phyloP scores from a whole-genome alignment of 2,329 filamentous ascomycete species.

The Colletotrichum tamarilloi region DNA sequence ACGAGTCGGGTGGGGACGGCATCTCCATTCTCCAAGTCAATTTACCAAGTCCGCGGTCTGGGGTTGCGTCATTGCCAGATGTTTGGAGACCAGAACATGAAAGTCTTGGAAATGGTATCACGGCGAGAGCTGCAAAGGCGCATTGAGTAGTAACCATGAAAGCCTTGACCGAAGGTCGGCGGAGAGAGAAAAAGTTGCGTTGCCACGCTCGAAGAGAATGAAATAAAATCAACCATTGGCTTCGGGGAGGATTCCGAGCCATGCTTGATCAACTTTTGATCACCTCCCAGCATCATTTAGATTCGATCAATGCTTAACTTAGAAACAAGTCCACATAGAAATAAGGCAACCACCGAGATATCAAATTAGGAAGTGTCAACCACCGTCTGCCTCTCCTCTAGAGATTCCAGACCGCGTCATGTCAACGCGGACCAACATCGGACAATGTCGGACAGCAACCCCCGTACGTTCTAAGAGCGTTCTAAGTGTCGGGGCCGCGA shows the following conservation, averaged over 20 bases:
- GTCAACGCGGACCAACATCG: neutral
- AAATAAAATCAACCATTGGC: neutral
- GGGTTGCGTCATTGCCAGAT: neutral
- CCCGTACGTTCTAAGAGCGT: too few species aligned
- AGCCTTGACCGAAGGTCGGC: neutral
- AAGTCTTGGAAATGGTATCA: neutral
- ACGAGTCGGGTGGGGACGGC: slow-evolving; percentile 4
- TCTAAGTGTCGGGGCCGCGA: neutral
- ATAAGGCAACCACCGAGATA: neutral
- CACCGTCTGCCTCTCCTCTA: neutral
- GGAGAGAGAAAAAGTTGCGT: neutral
- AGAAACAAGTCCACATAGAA: neutral
- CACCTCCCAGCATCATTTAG: neutral
- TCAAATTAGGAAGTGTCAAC: slow-evolving; percentile 1
- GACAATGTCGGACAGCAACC: neutral
- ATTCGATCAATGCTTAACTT: neutral
- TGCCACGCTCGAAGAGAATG: neutral
- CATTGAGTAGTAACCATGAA: neutral
- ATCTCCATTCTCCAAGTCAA: neutral
- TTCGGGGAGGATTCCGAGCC: neutral
- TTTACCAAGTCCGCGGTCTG: neutral
- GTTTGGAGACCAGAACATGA: neutral
- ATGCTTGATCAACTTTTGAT: neutral
- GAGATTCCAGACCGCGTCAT: neutral
- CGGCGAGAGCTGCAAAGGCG: neutral